phyloP scores from a whole-genome alignment of 2,329 filamentous ascomycete genomes.

The Alternaria ventricosa region DNA sequence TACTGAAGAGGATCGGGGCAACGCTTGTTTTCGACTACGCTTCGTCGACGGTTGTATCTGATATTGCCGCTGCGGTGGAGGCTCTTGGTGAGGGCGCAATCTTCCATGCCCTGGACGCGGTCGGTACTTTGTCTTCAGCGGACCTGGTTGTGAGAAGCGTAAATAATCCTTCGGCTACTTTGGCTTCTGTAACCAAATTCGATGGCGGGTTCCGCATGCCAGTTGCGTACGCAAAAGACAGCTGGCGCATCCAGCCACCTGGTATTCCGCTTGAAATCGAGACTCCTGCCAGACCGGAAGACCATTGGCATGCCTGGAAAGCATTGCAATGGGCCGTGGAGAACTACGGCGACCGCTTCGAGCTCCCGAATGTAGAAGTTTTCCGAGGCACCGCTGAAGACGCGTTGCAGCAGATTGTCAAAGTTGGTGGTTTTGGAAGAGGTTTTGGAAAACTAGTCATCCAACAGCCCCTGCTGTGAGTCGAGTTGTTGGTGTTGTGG shows the following conservation, averaged over 20 bases:
- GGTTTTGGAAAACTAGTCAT: slow-evolving; percentile 6
- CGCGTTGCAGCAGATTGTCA: neutral
- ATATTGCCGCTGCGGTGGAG: slow-evolving; percentile 5
- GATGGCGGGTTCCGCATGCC: slow-evolving; percentile 1
- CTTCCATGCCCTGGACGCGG: neutral
- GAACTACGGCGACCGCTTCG: slow-evolving; percentile 6
- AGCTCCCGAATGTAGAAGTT: neutral
- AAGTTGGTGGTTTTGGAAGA: neutral
- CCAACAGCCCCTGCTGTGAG: neutral
- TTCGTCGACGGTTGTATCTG: neutral
- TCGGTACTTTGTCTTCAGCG: neutral
- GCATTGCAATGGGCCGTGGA: slow-evolving; percentile 3
- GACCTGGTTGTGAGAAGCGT: neutral
- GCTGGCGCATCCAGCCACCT: neutral
- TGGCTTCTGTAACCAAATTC: neutral
- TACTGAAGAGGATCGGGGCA: slow-evolving; percentile 13
- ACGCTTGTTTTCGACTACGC: slow-evolving; percentile 15
- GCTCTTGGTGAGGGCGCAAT: slow-evolving; percentile 1
- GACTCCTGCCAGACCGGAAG: neutral
- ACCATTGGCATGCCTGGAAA: neutral
- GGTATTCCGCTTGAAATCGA: neutral
- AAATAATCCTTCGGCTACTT: neutral
- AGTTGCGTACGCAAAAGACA: neutral
- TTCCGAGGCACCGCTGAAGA: slow-evolving; percentile 4
- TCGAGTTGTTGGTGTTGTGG: neutral